phyloP scores from a whole-genome alignment of 768 basidiomycete genomes.

The Galerina sulciceps region DNA sequence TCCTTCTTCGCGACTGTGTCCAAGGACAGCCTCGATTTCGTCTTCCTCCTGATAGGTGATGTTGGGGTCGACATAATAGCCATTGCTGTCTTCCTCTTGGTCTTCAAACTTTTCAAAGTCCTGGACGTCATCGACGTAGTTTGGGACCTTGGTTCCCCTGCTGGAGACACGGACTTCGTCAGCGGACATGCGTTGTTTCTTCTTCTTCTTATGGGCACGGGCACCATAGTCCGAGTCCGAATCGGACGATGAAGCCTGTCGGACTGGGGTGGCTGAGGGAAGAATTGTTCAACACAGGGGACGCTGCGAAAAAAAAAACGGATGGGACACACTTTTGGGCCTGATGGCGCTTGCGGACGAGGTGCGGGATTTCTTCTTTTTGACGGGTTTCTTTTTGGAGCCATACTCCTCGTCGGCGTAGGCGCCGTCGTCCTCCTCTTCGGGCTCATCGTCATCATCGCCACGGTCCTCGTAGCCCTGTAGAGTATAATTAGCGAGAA shows the following conservation, averaged over 20 bases:
- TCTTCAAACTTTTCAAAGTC: constrained; percentile 76
- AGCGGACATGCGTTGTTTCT: constrained; percentile 56
- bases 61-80: constrained; percentile 59
- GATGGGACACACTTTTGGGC: constrained; percentile 56
- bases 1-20: constrained; percentile 85
- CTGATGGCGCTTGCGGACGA: constrained; percentile 50
- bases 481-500: constrained; percentile 26
- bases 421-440: constrained; percentile 73
- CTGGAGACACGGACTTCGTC: constrained; percentile 83
- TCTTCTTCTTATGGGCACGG: constrained; percentile 84
- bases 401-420: constrained; percentile 80
- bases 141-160: constrained; percentile 77
- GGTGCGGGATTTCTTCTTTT: constrained; percentile 64
- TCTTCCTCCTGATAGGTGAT: constrained; percentile 69
- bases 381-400: constrained; percentile 61
- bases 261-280: constrained; percentile 44
- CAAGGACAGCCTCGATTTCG: constrained; percentile 91
- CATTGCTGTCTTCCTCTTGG: constrained; percentile 61
- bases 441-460: constrained; percentile 63
- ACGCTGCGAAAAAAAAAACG: constrained; percentile 7
- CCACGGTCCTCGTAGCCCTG: constrained; percentile 61
- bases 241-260: constrained; percentile 66
- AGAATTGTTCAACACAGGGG: constrained; percentile 20
- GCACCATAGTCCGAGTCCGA: constrained; percentile 89
- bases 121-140: constrained; percentile 83